A percentile compares a stretch with the other conserved stretches of the same genome.
These are phyloP conservation scores for Chaetothyriales sp. DNA, from an alignment of 2,329 filamentous ascomycete genomes.

Conservation along the genomic window DNA sequence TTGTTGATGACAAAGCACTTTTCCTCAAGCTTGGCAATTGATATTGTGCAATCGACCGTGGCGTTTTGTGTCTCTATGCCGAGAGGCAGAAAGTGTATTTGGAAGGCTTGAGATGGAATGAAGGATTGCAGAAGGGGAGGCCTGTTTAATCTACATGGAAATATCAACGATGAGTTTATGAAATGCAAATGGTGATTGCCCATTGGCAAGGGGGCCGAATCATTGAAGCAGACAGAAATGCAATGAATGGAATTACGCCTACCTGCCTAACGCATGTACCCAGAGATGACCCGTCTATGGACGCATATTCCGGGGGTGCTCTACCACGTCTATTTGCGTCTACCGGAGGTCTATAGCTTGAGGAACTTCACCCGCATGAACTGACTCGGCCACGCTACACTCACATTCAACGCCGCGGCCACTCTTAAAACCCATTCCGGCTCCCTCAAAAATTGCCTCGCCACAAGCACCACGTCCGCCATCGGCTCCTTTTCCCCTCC, in stretches of 20 bases:
- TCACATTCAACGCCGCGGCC: slow-evolving; percentile 35
- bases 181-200: too few relatives aligned
- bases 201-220: too few relatives aligned
- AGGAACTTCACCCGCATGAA: slow-evolving; percentile 25
- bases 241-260: too few relatives aligned
- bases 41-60: not conserved
- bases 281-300: not conserved
- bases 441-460: slow-evolving; percentile 42
- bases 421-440: slow-evolving; percentile 42
- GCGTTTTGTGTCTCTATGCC: not conserved
- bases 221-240: too few relatives aligned
- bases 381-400: slow-evolving; percentile 37
- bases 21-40: slow-evolving; percentile 13
- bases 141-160: too few relatives aligned
- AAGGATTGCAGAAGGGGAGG: too few relatives aligned
- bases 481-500: slow-evolving; percentile 11
- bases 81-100: too few relatives aligned
- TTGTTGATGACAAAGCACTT: slow-evolving; percentile 2
- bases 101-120: too few relatives aligned
- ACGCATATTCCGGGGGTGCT: too few relatives aligned
- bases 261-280: not conserved
- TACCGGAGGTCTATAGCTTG: slow-evolving; percentile 5
- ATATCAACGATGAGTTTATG: too few relatives aligned
- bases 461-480: slow-evolving; percentile 39
- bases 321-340: not conserved